These are phyloP conservation scores for Schoenoplectus triqueter DNA, from an alignment of 202 grass and related monocot species.

Conservation along the genomic window DNA sequence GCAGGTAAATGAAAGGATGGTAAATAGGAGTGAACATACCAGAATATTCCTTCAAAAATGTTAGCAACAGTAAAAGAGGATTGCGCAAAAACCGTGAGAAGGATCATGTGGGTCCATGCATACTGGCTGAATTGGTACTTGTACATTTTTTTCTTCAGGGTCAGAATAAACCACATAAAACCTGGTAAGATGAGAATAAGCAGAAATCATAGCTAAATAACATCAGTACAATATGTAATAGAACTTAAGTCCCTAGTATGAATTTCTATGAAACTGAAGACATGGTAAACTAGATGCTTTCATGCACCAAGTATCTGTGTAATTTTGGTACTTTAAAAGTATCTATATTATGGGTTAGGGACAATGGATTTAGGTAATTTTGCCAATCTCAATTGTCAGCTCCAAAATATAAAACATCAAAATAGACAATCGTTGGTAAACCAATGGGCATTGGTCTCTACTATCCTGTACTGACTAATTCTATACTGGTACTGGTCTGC, in stretches of 20 bases:
- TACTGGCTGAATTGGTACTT: conserved; percentile 96
- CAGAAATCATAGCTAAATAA: conserved; percentile 31
- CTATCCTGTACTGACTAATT: neutral
- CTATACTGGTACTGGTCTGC: neutral
- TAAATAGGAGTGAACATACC: conserved; percentile 50
- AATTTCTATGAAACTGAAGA: neutral
- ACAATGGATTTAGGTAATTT: neutral
- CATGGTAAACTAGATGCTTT: neutral
- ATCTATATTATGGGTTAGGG: neutral
- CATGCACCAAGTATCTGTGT: neutral
- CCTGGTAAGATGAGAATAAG: conserved; percentile 46
- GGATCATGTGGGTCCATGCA: conserved; percentile 96
- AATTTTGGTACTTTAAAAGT: neutral
- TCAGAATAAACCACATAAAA: conserved; percentile 96
- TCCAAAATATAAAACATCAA: neutral
- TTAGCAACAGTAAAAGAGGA: conserved; percentile 92
- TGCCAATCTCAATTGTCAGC: neutral
- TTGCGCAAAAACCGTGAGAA: conserved; percentile 81
- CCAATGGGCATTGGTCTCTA: neutral
- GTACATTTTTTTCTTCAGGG: conserved; percentile 89
- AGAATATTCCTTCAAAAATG: conserved; percentile 91
- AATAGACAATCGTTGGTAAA: neutral
- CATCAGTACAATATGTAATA: neutral
- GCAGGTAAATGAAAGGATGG: neutral
- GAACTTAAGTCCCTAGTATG: neutral